Base-by-base conservation (phyloP, 768 basidiomycete genomes). In the Rhizopogon rudus region DNA sequence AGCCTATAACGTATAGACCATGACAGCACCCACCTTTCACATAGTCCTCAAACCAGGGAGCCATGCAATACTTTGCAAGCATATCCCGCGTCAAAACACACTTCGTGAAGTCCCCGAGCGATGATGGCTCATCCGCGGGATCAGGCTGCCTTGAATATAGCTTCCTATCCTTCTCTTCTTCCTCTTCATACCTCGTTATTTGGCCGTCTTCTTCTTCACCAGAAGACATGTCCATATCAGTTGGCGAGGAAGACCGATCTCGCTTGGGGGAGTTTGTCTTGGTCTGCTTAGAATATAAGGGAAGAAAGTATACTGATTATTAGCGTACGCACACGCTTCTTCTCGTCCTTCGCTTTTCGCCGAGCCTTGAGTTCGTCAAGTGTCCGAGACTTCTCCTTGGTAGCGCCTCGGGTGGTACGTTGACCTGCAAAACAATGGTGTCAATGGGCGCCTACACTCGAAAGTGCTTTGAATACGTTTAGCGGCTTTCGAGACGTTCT, bases 311-410 rank as follows among this genome's bases (percentile, higher is more conserved):
- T 46, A 42, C 8, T 20, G 22, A 13, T 14, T 20, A 46, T 16
- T 8, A 16, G 37, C 17, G 50, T 40, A 68, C 83, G 59, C 69
- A 93, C 94, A 57, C 86, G 81, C 67, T 86, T 88, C 71, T 88
- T 87, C 69, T 95, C 91, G 60, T 87, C 91, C 72, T 93, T 95
- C 8, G 91, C 93, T 63, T 87, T 90, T 37, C 95, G 81, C 63
- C 79, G 87, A 5, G 88, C 91, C 72, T 89, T 95, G 28, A 97
- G 77, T 67, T 93, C 93, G 57, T 88, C 88, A 8, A 93, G 77
- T 64, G 86, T 89, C 52, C 80, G 78, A 3, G 78, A 77, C 74
- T 92, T 92, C 69, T 92, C 89, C 65, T 88, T 91, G 1, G 88
- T 90, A 2, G 81, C 82, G 6, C 88, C 89, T 48, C 87, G 80